These are phyloP conservation scores for Myochromella boudieri DNA, from an alignment of 768 basidiomycete genomes.

Conservation along the genomic window DNA sequence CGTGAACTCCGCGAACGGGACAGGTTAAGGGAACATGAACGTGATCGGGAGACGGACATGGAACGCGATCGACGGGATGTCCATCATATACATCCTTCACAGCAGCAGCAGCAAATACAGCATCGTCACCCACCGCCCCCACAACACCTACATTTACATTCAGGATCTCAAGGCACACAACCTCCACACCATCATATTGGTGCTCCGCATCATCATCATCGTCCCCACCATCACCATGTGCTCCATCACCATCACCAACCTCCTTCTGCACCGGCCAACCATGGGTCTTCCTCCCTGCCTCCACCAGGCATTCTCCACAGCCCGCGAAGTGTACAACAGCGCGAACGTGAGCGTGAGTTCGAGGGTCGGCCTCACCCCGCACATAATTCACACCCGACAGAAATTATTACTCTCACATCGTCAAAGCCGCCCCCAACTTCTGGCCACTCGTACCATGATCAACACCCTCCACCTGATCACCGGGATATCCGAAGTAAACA, in stretches of 20 bases:
- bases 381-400: slow-evolving; percentile 43
- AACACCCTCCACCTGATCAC: slow-evolving; percentile 22
- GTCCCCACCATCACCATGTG: slow-evolving; percentile 54
- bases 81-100: slow-evolving; percentile 30
- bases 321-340: slow-evolving; percentile 21
- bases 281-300: slow-evolving; percentile 32
- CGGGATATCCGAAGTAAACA: slow-evolving; percentile 29
- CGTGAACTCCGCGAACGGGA: slow-evolving; percentile 30
- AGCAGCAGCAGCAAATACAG: slow-evolving; percentile 33
- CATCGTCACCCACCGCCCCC: slow-evolving; percentile 31
- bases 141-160: slow-evolving; percentile 33
- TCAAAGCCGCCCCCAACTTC: slow-evolving; percentile 28
- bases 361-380: slow-evolving; percentile 32
- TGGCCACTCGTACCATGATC: slow-evolving; percentile 34
- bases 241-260: slow-evolving; percentile 37
- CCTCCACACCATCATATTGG: slow-evolving; percentile 32
- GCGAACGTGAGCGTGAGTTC: slow-evolving; percentile 30
- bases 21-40: slow-evolving; percentile 14
- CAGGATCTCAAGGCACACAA: slow-evolving; percentile 21
- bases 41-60: slow-evolving; percentile 27
- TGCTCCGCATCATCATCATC: slow-evolving; percentile 46
- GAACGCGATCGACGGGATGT: slow-evolving; percentile 21
- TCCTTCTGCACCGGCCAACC: slow-evolving; percentile 21
- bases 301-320: slow-evolving; percentile 19
- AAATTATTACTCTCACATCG: slow-evolving; percentile 50